Conservation (phyloP, 2,329 filamentous ascomycete genomes). For the Botrytis medusae region DNA sequence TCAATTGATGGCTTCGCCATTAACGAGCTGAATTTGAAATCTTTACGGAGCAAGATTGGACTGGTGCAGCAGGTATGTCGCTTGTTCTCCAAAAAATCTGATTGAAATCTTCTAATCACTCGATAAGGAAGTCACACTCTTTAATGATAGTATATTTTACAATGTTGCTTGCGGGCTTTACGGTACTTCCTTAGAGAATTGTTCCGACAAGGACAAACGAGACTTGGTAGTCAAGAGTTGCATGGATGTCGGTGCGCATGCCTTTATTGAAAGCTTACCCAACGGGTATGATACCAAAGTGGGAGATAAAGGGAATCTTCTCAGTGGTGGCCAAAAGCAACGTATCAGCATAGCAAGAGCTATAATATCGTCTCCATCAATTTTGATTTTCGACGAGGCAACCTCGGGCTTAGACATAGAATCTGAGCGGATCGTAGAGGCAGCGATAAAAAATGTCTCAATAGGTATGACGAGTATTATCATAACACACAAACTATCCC, state of each 20-base stretch:
- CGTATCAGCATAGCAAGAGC: constrained; percentile 88
- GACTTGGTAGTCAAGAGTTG: constrained; percentile 75
- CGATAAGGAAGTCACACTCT: constrained; percentile 61
- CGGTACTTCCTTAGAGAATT: constrained; percentile 13
- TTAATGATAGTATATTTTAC: constrained; percentile 48
- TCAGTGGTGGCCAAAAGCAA: constrained; percentile 93
- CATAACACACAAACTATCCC: constrained; percentile 89
- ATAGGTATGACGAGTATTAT: constrained; percentile 86
- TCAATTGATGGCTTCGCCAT: constrained; percentile 37
- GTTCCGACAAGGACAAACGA: neutral
- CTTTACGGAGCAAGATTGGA: constrained; percentile 29
- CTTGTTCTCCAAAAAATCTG: constrained; percentile 41
- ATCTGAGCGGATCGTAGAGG: constrained; percentile 88
- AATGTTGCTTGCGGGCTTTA: constrained; percentile 21
- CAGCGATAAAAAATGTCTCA: constrained; percentile 79
- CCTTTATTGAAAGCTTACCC: constrained; percentile 77
- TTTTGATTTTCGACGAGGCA: constrained; percentile 88
- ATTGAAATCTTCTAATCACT: constrained; percentile 65
- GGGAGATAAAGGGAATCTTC: constrained; percentile 82
- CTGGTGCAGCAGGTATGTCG: constrained; percentile 48
- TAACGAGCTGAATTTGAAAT: constrained; percentile 34
- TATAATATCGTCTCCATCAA: constrained; percentile 82
- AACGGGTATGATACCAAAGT: constrained; percentile 89
- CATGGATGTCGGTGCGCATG: constrained; percentile 85
- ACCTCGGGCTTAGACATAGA: constrained; percentile 90